Evolutionary conservation across 2,329 filamentous ascomycete species (phyloP).

Genomic region (Ophiostoma sp.): DNA sequence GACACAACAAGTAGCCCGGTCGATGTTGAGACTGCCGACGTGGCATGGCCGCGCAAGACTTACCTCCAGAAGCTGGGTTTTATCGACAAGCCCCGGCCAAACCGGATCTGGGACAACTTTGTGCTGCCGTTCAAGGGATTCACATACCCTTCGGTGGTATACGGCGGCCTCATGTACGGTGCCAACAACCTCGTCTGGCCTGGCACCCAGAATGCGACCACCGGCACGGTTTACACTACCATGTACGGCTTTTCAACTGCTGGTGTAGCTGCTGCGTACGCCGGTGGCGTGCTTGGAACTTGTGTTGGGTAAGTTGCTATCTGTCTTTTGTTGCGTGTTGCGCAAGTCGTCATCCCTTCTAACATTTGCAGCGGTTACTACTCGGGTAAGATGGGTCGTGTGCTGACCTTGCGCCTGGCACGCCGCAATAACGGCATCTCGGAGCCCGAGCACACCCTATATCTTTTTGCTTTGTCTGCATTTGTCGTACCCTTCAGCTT

Average conservation of each 20-base stretch:
- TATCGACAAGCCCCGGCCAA: constrained; percentile 24
- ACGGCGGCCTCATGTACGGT: constrained; percentile 30
- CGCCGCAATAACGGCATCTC: constrained; percentile 39
- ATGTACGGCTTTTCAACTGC: constrained; percentile 28
- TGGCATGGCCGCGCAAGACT: constrained; percentile 13
- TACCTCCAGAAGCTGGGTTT: constrained; percentile 17
- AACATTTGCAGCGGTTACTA: constrained; percentile 24
- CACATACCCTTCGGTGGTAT: constrained; percentile 28
- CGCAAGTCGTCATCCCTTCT: constrained; percentile 25
- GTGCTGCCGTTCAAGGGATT: constrained; percentile 30
- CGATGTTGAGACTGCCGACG: constrained; percentile 4
- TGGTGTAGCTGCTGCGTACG: constrained; percentile 28
- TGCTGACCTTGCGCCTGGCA: constrained; percentile 33
- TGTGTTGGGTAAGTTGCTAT: constrained; percentile 12
- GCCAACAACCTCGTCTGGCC: constrained; percentile 27
- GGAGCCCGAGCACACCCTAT: constrained; percentile 33
- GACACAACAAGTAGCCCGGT: not conserved
- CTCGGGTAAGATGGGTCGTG: constrained; percentile 28
- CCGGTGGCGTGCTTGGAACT: constrained; percentile 11
- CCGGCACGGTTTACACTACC: constrained; percentile 14
- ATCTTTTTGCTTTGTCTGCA: constrained; percentile 30
- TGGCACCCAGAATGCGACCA: constrained; percentile 21
- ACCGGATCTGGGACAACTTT: constrained; percentile 23
- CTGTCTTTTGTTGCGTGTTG: constrained; percentile 18
- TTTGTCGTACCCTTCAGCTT: constrained; percentile 34